phyloP scores from a whole-genome alignment of 2,329 filamentous ascomycete species.

The Tolypocladium cylindrosporum region DNA sequence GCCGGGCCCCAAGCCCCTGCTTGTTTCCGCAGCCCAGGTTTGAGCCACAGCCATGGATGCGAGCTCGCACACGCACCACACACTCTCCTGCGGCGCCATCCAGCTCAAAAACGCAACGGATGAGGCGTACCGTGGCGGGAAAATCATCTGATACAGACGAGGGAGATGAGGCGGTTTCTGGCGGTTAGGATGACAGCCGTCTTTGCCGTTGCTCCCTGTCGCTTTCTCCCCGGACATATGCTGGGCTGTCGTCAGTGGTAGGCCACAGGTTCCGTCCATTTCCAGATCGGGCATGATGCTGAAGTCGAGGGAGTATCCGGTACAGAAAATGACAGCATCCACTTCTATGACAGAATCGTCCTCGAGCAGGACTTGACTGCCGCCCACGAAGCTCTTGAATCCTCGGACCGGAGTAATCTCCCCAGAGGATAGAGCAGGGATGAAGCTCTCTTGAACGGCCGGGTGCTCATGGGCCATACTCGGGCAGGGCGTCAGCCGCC shows the following conservation, averaged over 20 bases:
- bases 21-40: constrained; percentile 18
- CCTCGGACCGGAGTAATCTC: background rate
- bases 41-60: constrained; percentile 28
- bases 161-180: constrained; percentile 11
- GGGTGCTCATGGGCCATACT: constrained; percentile 4
- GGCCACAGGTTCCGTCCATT: constrained; percentile 4
- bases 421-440: background rate
- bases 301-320: constrained; percentile 25
- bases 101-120: constrained; percentile 30
- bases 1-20: background rate
- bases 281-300: constrained; percentile 8
- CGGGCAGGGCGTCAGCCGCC: constrained; percentile 1
- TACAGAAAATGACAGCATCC: constrained; percentile 25
- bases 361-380: constrained; percentile 14
- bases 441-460: constrained; percentile 4
- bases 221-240: background rate
- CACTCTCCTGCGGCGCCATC: constrained; percentile 20
- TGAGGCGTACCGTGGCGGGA: constrained; percentile 27
- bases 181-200: constrained; percentile 5
- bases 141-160: constrained; percentile 29
- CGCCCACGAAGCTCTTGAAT: constrained; percentile 9
- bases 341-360: constrained; percentile 18
- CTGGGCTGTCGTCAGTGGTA: background rate
- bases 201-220: background rate
- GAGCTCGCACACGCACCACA: constrained; percentile 26